These are phyloP conservation scores for Cryptococcus hybrid DNA, from an alignment of 1,284 basidiomycete species.

Conservation along the genomic window DNA sequence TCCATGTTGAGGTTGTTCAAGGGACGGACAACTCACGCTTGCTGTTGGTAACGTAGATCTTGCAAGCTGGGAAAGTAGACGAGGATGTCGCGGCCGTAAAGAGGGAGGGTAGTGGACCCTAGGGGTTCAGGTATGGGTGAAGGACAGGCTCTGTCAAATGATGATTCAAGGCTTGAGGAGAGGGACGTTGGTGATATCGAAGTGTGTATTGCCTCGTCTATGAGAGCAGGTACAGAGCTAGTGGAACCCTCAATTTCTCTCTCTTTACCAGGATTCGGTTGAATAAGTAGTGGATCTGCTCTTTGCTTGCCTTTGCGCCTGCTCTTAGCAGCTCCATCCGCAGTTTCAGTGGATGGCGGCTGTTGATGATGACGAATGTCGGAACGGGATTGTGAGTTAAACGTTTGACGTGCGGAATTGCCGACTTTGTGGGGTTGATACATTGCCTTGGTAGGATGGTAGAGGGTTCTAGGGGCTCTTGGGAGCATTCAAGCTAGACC, in stretches of 20 bases:
- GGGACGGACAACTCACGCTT: constrained; percentile 23
- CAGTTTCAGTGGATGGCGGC: background rate
- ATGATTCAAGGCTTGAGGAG: constrained; percentile 20
- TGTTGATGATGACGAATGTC: constrained; percentile 1
- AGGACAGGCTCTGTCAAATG: constrained; percentile 3
- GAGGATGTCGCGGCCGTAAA: constrained; percentile 20
- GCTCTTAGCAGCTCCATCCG: constrained; percentile 3
- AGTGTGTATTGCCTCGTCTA: constrained; percentile 35
- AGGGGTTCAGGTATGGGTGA: constrained; percentile 28
- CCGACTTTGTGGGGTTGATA: constrained; percentile 6
- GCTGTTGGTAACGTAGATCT: constrained; percentile 35
- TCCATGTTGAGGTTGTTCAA: background rate
- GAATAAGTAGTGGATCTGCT: constrained; percentile 9
- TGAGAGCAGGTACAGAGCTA: constrained; percentile 10
- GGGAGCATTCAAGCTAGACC: constrained; percentile 2
- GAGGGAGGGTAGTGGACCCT: constrained; percentile 27
- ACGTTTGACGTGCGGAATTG: background rate
- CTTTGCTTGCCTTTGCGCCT: constrained; percentile 20
- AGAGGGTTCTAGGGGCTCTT: background rate
- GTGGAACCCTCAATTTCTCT: background rate
- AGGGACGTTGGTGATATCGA: constrained; percentile 19
- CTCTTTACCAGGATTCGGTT: background rate
- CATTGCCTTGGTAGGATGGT: constrained; percentile 3
- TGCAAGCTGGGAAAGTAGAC: constrained; percentile 36
- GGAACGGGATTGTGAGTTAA: constrained; percentile 4